Evolutionary conservation across 2,329 filamentous ascomycete species (phyloP).

Genomic region (Nothopassalora personata): DNA sequence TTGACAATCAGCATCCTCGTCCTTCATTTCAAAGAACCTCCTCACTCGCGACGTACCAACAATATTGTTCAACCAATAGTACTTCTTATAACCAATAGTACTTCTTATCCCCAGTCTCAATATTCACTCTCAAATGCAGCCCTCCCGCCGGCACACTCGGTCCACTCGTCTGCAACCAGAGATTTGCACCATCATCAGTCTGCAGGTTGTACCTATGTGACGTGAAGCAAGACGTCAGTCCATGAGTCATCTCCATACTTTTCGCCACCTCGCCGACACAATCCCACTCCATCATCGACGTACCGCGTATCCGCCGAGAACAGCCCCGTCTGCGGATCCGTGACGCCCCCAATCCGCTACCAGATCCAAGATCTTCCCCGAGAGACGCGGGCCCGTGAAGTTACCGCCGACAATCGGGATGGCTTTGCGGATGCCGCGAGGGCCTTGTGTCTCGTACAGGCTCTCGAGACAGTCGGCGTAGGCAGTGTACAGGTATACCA

Average conservation of each 20-base stretch:
- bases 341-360: slow-evolving; percentile 38
- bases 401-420: slow-evolving; percentile 32
- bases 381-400: slow-evolving; percentile 27
- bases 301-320: slow-evolving; percentile 33
- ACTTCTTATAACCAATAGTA: slow-evolving; percentile 35
- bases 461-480: slow-evolving; percentile 22
- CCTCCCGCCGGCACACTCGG: slow-evolving; percentile 26
- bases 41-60: slow-evolving; percentile 14
- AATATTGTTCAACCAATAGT: slow-evolving; percentile 37
- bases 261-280: neutral
- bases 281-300: neutral
- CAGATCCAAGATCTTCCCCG: slow-evolving; percentile 30
- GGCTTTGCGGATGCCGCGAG: slow-evolving; percentile 25
- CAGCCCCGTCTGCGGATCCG: slow-evolving; percentile 26
- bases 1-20: slow-evolving; percentile 35
- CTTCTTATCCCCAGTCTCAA: slow-evolving; percentile 33
- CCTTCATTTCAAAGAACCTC: slow-evolving; percentile 24
- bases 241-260: neutral
- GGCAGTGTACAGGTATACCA: slow-evolving; percentile 30
- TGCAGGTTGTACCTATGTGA: slow-evolving; percentile 29
- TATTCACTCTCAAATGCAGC: slow-evolving; percentile 31
- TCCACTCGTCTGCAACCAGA: slow-evolving; percentile 33
- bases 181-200: slow-evolving; percentile 33
- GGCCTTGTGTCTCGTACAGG: slow-evolving; percentile 24
- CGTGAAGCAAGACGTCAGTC: neutral